Evolutionary conservation across 768 basidiomycete genomes (phyloP), one percentile per base, ranked within the genome.

Genomic region (Pleurotus tuber-regium): DNA sequence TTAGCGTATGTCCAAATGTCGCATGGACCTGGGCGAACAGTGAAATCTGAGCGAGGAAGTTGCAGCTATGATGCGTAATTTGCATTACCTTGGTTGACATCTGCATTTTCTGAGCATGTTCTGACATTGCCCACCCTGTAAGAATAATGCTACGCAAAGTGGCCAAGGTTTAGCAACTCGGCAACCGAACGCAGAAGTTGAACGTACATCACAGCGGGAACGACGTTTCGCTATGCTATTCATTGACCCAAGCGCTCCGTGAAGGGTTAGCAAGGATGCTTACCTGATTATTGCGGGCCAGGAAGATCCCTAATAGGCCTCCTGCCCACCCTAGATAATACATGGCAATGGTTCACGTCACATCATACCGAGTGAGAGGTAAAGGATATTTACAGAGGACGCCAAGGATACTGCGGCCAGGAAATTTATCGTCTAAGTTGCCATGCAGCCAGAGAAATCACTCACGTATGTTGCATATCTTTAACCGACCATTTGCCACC

Each of bases 111-210:
- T 98, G 94, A 0, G 82, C 81, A 57, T 97, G 94, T 38, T 90
- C 84, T 0, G 89, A 88, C 89, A 97, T 95, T 0, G 87, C 93
- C 86, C 89, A 96, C 4, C 95, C 95, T 0, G 95, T 97, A 53
- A 97, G 73, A 52, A 92, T 84, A 57, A 95, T 86, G 42, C 88
- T 92, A 53, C 29, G 33, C 11, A 53, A 4, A 5, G 19, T 23
- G n/a, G n/a, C n/a, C n/a, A n/a, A n/a, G n/a, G n/a, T n/a, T n/a
- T n/a, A n/a, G n/a, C n/a, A n/a, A n/a, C n/a, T n/a, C n/a, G n/a
- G n/a, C n/a, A n/a, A n/a, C n/a, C n/a, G n/a, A n/a, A n/a, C n/a
- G n/a, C n/a, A n/a, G n/a, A n/a, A n/a, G 18, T 4, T 39, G 11
- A 1, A 66, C 82, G 60, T 53, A 93, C 90, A 94, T 89, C 25